Conservation (phyloP, 768 basidiomycete genomes). For the Panaeolus papilionaceus region DNA sequence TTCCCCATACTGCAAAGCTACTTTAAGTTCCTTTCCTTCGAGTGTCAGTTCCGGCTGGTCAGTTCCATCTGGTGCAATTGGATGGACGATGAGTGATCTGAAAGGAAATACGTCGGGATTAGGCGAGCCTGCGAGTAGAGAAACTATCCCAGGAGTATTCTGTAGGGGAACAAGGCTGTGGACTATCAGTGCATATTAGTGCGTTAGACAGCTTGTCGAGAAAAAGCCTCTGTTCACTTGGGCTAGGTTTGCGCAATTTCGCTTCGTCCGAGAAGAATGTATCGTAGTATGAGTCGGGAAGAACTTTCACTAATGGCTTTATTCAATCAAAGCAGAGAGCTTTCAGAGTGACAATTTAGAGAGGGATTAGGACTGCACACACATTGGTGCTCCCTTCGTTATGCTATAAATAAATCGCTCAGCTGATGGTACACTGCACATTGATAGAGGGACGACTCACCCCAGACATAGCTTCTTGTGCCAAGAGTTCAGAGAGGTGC, state of each 20-base stretch:
- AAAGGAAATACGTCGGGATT: constrained; percentile 90
- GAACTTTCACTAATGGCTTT: constrained; percentile 15
- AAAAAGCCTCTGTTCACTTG: constrained; percentile 49
- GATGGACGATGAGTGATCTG: constrained; percentile 72
- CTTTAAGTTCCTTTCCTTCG: constrained; percentile 59
- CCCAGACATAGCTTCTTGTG: no score
- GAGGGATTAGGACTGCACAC: no score
- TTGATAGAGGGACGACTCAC: no score
- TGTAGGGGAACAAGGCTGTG: constrained; percentile 78
- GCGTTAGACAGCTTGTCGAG: neutral
- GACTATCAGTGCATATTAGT: constrained; percentile 43
- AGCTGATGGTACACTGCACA: no score
- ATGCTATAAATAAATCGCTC: no score
- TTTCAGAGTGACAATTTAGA: no score
- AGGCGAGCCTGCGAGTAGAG: constrained; percentile 89
- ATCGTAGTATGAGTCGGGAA: constrained; percentile 63
- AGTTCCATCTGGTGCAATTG: constrained; percentile 54
- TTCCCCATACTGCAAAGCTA: constrained; percentile 77
- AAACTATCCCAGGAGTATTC: constrained; percentile 75
- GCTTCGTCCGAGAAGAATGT: constrained; percentile 66
- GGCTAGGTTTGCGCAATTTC: constrained; percentile 64
- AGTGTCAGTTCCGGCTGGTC: constrained; percentile 55
- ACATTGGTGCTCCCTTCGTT: no score
- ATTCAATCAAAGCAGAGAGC: neutral
- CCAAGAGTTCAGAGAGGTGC: no score